These are phyloP conservation scores for Diaporthe ampelina DNA, from an alignment of 2,329 filamentous ascomycete genomes.

Conservation along the genomic window DNA sequence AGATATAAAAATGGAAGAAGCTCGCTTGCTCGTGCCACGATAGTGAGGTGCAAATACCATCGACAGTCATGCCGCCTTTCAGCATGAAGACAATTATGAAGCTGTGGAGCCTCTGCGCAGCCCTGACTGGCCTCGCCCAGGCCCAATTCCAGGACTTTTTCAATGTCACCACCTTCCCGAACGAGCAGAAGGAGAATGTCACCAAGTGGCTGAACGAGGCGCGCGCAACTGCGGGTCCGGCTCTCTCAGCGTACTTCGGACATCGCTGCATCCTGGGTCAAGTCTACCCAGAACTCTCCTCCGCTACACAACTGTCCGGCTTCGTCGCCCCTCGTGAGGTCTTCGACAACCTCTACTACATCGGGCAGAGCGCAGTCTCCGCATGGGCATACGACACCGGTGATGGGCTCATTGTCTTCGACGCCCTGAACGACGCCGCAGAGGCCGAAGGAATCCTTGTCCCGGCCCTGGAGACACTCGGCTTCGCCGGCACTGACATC, in stretches of 20 bases:
- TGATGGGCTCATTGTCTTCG: conserved; percentile 46
- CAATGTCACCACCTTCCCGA: conserved; percentile 10
- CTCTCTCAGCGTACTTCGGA: conserved; percentile 9
- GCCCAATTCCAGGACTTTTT: conserved; percentile 28
- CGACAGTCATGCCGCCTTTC: not conserved
- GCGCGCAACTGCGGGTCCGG: not conserved
- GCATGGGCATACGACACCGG: conserved; percentile 48
- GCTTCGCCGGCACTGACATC: conserved; percentile 44
- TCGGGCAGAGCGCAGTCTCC: conserved; percentile 41
- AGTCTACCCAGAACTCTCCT: not conserved
- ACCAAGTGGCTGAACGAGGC: conserved; percentile 16
- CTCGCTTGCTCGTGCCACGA: not conserved
- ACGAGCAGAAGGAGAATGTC: conserved; percentile 22
- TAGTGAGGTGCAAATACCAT: not conserved
- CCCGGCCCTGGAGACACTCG: not conserved
- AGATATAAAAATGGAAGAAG: not conserved
- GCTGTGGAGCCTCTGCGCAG: not conserved
- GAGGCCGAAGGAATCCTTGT: not conserved
- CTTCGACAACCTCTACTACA: not conserved
- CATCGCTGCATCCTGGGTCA: conserved; percentile 5
- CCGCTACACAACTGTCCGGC: not conserved
- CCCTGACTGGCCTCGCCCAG: not conserved
- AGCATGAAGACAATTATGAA: not conserved
- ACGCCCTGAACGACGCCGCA: conserved; percentile 44
- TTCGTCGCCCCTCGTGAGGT: conserved; percentile 21